These are phyloP conservation scores for Saccharomycopsis vini DNA, from an alignment of 805 yeast species.

Conservation along the genomic window DNA sequence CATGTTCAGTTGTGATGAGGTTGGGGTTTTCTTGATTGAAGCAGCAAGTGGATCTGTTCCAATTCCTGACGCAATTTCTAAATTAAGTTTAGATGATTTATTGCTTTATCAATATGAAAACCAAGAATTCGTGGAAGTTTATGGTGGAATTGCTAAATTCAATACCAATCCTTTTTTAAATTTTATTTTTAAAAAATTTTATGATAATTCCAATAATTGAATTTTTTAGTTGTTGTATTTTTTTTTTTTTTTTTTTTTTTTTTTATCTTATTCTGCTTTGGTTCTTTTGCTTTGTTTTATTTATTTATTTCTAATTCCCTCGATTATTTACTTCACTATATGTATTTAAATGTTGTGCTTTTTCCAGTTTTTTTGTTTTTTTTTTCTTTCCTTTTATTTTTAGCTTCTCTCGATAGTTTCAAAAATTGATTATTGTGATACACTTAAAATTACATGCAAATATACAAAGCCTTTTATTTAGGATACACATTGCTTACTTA, in stretches of 20 bases:
- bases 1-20: conserved; percentile 65
- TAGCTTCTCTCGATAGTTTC: too few relatives aligned
- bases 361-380: background rate
- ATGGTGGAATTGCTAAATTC: conserved; percentile 59
- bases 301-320: too few relatives aligned
- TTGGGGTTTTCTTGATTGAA: conserved; percentile 65
- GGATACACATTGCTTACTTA: too few relatives aligned
- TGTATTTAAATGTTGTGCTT: too few relatives aligned
- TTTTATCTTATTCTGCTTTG: background rate
- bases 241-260: too few relatives aligned
- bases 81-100: conserved; percentile 44
- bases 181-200: conserved; percentile 68
- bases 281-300: background rate
- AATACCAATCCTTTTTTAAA: conserved; percentile 61
- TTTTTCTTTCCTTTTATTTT: too few relatives aligned
- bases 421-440: too few relatives aligned
- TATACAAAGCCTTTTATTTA: too few relatives aligned
- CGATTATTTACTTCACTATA: too few relatives aligned
- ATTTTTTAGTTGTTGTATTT: background rate
- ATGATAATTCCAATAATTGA: conserved; percentile 22
- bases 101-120: conserved; percentile 60
- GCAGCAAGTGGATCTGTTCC: conserved; percentile 52
- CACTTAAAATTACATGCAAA: too few relatives aligned
- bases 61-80: conserved; percentile 39
- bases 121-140: conserved; percentile 42